Evolutionary conservation across 345 rosid species (phyloP).

Genomic region (Populus tremula): DNA sequence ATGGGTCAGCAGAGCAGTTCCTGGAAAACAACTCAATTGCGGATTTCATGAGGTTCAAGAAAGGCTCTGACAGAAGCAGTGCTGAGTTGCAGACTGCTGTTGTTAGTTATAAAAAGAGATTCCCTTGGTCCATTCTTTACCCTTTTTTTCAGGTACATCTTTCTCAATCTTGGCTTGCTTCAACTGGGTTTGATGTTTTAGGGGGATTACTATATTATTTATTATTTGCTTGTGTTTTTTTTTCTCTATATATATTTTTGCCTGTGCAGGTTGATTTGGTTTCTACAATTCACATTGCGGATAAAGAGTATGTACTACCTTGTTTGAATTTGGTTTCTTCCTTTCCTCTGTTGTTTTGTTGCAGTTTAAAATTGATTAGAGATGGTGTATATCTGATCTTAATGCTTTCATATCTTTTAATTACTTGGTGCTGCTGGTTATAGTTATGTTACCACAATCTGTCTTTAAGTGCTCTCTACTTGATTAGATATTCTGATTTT

Average conservation of each 20-base stretch:
- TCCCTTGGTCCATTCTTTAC: slow-evolving; percentile 77
- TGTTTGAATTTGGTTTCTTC: background rate
- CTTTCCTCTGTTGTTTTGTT: background rate
- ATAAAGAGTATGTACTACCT: slow-evolving; percentile 63
- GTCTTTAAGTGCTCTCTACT: background rate
- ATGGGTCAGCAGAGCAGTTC: slow-evolving; percentile 52
- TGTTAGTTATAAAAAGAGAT: slow-evolving; percentile 69
- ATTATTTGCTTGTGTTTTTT: background rate
- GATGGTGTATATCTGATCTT: background rate
- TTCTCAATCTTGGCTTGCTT: background rate
- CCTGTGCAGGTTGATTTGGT: slow-evolving; percentile 85
- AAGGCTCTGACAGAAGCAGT: slow-evolving; percentile 33
- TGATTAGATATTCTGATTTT: background rate
- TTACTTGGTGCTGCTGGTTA: background rate
- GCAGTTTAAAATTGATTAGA: background rate
- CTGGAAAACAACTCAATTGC: slow-evolving; percentile 59
- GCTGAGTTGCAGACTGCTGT: slow-evolving; percentile 81
- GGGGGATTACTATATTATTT: background rate
- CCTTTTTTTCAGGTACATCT: slow-evolving; percentile 68
- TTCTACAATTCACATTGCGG: slow-evolving; percentile 89
- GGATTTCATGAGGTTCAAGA: slow-evolving; percentile 79
- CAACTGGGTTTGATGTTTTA: background rate
- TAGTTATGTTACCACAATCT: background rate
- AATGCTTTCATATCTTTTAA: background rate
- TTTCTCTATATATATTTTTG: background rate